Percentiles rank a stretch among this genome's conserved stretches.
Evolutionary conservation across 2,329 filamentous ascomycete genomes (phyloP).

Genomic region (Aaosphaeria arxii): DNA sequence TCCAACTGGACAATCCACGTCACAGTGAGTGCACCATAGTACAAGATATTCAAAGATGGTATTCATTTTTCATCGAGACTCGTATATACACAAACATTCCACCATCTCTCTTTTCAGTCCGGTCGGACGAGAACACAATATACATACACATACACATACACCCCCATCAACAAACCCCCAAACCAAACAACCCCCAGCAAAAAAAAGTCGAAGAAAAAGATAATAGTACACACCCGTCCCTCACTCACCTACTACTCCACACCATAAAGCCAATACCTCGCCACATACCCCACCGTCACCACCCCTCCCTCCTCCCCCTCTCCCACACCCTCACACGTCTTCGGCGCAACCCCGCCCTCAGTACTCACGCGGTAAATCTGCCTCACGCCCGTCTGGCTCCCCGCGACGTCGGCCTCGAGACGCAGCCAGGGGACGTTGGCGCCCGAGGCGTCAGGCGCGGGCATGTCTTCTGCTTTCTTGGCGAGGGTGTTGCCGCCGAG

Average conservation of each 20-base stretch:
- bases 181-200: no score
- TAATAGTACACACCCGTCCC: background rate
- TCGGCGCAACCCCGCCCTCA: slow-evolving; percentile 72
- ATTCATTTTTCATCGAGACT: no score
- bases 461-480: slow-evolving; percentile 59
- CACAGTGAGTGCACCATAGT: no score
- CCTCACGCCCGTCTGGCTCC: slow-evolving; percentile 49
- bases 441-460: slow-evolving; percentile 57
- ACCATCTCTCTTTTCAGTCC: no score
- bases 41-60: no score
- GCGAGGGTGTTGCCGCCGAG: slow-evolving; percentile 63
- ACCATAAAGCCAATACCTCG: slow-evolving; percentile 69
- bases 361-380: slow-evolving; percentile 83
- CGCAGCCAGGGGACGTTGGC: slow-evolving; percentile 75
- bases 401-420: slow-evolving; percentile 49
- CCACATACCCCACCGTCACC: slow-evolving; percentile 78
- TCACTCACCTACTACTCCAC: slow-evolving; percentile 14
- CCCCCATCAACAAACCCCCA: no score
- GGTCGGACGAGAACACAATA: no score
- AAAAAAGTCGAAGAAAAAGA: no score
- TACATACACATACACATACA: no score
- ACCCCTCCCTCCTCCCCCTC: slow-evolving; percentile 21
- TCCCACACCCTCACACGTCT: slow-evolving; percentile 58
- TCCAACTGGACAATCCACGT: no score
- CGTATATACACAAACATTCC: no score